phyloP scores from a whole-genome alignment of 805 yeast genomes.

The Yamadazyma tumulicola region DNA sequence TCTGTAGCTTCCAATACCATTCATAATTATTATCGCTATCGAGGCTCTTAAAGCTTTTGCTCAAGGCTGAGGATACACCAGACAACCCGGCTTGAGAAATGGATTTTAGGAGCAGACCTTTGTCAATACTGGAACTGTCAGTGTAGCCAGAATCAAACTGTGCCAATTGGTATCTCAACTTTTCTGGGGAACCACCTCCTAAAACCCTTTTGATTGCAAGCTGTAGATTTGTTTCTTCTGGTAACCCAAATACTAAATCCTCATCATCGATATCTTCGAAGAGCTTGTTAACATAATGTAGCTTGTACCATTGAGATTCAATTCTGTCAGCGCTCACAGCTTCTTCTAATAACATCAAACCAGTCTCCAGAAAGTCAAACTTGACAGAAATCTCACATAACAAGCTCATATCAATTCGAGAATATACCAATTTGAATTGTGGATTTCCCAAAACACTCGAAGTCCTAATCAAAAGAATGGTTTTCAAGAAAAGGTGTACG shows the following conservation, averaged over 20 bases:
- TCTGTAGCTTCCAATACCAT: slow-evolving; percentile 73
- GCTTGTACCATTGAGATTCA: slow-evolving; percentile 14
- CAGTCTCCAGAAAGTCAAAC: slow-evolving; percentile 35
- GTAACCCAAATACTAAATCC: slow-evolving; percentile 66
- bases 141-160: slow-evolving; percentile 43
- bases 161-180: slow-evolving; percentile 56
- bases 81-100: slow-evolving; percentile 50
- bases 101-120: slow-evolving; percentile 26
- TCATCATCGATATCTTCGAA: slow-evolving; percentile 56
- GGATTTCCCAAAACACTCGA: slow-evolving; percentile 30
- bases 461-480: slow-evolving; percentile 20
- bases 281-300: slow-evolving; percentile 25
- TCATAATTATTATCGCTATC: slow-evolving; percentile 36
- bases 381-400: slow-evolving; percentile 30
- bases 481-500: slow-evolving; percentile 20
- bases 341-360: slow-evolving; percentile 50
- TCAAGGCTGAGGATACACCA: slow-evolving; percentile 53
- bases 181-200: slow-evolving; percentile 28
- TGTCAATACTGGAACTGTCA: slow-evolving; percentile 4
- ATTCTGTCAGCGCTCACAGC: slow-evolving; percentile 14
- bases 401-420: slow-evolving; percentile 22
- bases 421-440: slow-evolving; percentile 25
- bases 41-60: slow-evolving; percentile 14
- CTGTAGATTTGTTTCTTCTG: slow-evolving; percentile 51
- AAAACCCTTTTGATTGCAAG: slow-evolving; percentile 46